phyloP scores from a whole-genome alignment of 306 rosid species.

The Prunus padus region DNA sequence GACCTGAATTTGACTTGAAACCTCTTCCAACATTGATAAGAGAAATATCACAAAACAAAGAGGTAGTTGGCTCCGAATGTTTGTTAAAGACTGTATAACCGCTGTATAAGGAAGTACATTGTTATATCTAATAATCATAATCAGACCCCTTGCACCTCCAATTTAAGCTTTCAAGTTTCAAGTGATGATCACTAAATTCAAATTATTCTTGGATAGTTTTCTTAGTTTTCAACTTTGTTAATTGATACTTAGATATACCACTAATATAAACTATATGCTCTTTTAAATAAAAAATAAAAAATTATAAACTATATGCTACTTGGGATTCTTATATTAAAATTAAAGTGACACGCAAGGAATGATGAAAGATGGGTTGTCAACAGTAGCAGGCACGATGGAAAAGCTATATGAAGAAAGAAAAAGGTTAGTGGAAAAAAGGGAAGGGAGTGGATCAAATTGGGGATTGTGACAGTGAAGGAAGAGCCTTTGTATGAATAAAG shows the following conservation, averaged over 20 bases:
- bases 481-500: conserved; percentile 43
- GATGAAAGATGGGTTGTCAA: conserved; percentile 55
- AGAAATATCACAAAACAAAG: background rate
- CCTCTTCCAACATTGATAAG: background rate
- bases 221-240: background rate
- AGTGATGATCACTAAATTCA: background rate
- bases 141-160: background rate
- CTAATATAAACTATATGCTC: background rate
- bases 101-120: background rate
- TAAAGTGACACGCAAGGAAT: conserved; percentile 39
- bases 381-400: conserved; percentile 57
- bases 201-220: background rate
- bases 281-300: no score
- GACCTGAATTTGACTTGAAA: background rate
- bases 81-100: background rate
- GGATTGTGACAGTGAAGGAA: conserved; percentile 37
- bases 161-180: background rate
- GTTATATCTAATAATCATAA: background rate
- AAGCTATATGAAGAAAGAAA: conserved; percentile 39
- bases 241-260: background rate
- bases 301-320: background rate
- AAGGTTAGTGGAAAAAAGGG: conserved; percentile 41
- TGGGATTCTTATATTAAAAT: background rate
- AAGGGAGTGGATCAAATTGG: conserved; percentile 31
- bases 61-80: background rate